Evolutionary conservation across 2,329 filamentous ascomycete species (phyloP).

Genomic region (Colletotrichum graminicola): DNA sequence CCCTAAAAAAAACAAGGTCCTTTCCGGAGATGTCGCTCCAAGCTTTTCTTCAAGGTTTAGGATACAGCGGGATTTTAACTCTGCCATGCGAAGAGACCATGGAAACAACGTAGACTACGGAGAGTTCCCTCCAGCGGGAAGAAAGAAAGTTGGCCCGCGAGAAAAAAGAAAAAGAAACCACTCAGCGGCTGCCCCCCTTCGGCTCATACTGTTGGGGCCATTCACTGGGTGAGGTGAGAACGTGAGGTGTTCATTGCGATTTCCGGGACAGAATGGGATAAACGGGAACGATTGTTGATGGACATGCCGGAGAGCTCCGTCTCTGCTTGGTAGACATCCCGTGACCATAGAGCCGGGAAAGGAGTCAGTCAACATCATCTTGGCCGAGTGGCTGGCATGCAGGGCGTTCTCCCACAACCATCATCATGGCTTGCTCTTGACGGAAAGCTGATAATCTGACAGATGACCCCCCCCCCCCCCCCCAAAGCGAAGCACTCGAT

Average conservation of each 20-base stretch:
- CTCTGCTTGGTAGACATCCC: slow-evolving; percentile 4
- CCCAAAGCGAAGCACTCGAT: neutral
- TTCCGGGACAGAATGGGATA: neutral
- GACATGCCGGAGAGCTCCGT: slow-evolving; percentile 22
- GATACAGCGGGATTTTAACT: slow-evolving; percentile 22
- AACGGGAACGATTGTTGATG: neutral
- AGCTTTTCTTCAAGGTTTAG: slow-evolving; percentile 27
- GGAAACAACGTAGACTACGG: neutral
- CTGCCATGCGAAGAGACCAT: slow-evolving; percentile 16
- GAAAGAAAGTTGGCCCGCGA: no score
- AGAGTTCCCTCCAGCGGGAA: neutral
- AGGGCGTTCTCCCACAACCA: neutral
- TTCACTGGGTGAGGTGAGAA: slow-evolving; percentile 5
- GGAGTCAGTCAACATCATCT: neutral
- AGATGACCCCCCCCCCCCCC: no score
- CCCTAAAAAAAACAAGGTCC: neutral
- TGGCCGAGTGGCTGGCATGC: neutral
- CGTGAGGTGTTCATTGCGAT: slow-evolving; percentile 2
- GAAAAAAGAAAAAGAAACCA: no score
- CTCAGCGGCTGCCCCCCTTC: neutral
- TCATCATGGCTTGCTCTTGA: neutral
- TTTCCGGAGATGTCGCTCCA: slow-evolving; percentile 29
- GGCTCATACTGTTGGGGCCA: neutral
- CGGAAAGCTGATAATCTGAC: neutral
- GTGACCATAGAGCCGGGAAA: neutral